phyloP scores from a whole-genome alignment of 495 filamentous ascomycete species.

The Tuber magnatum region DNA sequence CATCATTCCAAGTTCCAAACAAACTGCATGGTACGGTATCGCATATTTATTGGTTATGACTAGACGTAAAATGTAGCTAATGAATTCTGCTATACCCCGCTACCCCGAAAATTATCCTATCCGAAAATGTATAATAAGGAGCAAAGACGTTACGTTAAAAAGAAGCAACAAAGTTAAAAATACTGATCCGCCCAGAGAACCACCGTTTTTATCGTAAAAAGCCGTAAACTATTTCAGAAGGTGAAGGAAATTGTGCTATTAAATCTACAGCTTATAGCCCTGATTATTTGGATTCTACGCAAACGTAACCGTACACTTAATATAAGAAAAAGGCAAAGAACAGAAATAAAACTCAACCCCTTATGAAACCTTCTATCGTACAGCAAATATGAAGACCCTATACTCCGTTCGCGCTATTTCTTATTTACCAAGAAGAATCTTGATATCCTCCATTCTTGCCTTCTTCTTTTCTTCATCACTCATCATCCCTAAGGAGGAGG shows the following conservation, averaged over 20 bases:
- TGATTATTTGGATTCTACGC: background rate
- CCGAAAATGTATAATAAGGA: background rate
- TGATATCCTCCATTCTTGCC: constrained; percentile 89
- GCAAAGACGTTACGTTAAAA: background rate
- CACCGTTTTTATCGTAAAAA: background rate
- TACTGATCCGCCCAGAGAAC: background rate
- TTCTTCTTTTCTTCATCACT: constrained; percentile 85
- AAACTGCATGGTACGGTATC: background rate
- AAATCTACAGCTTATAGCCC: background rate
- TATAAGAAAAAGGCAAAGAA: background rate
- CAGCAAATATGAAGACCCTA: background rate
- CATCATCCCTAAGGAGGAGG: constrained; percentile 87
- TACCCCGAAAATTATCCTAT: background rate
- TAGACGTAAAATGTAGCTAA: background rate
- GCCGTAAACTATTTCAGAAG: background rate
- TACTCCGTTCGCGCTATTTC: background rate
- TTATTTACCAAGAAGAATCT: constrained; percentile 59
- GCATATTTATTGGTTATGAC: background rate
- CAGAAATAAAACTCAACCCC: background rate
- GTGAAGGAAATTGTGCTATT: background rate
- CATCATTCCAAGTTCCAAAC: background rate
- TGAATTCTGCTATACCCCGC: background rate
- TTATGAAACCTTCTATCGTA: background rate
- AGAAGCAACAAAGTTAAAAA: background rate
- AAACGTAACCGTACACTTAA: background rate